Evolutionary conservation across 352 stramenopile species (phyloP).

Genomic region (Pythium periplocum): DNA sequence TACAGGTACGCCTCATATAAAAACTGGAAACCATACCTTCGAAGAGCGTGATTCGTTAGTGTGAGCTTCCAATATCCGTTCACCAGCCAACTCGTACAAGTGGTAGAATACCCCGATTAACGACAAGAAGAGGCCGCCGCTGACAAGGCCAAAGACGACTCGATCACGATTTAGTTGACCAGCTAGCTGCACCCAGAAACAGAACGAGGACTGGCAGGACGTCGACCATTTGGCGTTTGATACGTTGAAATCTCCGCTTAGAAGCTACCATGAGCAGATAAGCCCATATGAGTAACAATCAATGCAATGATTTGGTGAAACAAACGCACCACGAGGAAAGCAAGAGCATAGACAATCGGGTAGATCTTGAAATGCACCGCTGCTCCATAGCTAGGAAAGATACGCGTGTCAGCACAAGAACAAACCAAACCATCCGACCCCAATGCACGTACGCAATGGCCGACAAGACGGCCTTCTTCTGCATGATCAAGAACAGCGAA

Average conservation of each 20-base stretch:
- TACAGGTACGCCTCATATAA: slow-evolving; percentile 97
- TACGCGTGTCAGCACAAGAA: not conserved
- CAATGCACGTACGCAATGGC: slow-evolving; percentile 48
- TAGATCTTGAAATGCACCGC: slow-evolving; percentile 99
- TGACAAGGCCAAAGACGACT: slow-evolving; percentile 88
- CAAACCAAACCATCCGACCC: not conserved
- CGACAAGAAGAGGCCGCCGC: slow-evolving; percentile 76
- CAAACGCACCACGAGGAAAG: slow-evolving; percentile 73
- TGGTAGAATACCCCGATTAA: slow-evolving; percentile 85
- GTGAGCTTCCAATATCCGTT: slow-evolving; percentile 1
- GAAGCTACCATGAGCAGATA: slow-evolving; percentile 31
- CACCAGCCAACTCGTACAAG: slow-evolving; percentile 43
- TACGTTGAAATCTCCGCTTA: slow-evolving; percentile 57
- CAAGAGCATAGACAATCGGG: slow-evolving; percentile 95
- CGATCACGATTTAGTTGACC: slow-evolving; percentile 62
- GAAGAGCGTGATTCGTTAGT: not conserved
- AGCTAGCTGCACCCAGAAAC: slow-evolving; percentile 45
- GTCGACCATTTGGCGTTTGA: slow-evolving; percentile 41
- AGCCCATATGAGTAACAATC: not conserved
- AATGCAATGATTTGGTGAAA: not conserved
- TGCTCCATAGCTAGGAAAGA: slow-evolving; percentile 80
- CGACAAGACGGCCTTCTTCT: slow-evolving; percentile 66
- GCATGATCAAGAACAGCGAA: slow-evolving; percentile 81
- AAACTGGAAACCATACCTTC: slow-evolving; percentile 89
- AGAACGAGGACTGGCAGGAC: slow-evolving; percentile 44